These are phyloP conservation scores for Podila epigama DNA, from an alignment of 192 early-diverging fungal species.

Conservation along the genomic window DNA sequence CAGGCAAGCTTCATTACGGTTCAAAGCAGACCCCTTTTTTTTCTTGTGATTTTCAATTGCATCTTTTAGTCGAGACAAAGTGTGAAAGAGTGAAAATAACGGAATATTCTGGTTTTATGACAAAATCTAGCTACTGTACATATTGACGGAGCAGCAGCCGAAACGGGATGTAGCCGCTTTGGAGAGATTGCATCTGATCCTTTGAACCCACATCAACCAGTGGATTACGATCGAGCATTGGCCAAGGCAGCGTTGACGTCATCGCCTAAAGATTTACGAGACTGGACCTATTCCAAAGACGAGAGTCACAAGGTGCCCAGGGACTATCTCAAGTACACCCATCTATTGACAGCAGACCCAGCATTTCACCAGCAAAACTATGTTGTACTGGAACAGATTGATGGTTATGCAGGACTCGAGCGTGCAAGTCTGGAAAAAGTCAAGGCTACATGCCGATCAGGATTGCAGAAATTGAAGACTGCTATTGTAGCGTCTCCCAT, in stretches of 20 bases:
- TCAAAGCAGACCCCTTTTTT: no score
- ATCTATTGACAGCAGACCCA: constrained; percentile 59
- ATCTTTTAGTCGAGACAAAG: no score
- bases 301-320: constrained; percentile 56
- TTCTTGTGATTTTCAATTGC: no score
- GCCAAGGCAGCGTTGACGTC: background rate
- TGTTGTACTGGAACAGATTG: constrained; percentile 40
- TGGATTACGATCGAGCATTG: background rate
- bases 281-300: constrained; percentile 76
- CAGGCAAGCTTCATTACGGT: no score
- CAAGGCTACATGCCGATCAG: constrained; percentile 9
- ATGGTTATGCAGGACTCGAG: constrained; percentile 53
- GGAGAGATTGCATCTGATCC: constrained; percentile 54
- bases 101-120: background rate
- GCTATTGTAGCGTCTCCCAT: background rate
- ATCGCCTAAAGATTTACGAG: background rate
- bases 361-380: constrained; percentile 45
- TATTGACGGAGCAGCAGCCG: constrained; percentile 77
- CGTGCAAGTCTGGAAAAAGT: constrained; percentile 1
- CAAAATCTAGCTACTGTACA: constrained; percentile 59
- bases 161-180: constrained; percentile 87
- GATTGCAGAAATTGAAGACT: background rate
- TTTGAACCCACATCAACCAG: background rate
- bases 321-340: constrained; percentile 61
- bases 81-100: background rate